Evolutionary conservation across 345 rosid species (phyloP).

Genomic region (Eucalyptus fibrosa): DNA sequence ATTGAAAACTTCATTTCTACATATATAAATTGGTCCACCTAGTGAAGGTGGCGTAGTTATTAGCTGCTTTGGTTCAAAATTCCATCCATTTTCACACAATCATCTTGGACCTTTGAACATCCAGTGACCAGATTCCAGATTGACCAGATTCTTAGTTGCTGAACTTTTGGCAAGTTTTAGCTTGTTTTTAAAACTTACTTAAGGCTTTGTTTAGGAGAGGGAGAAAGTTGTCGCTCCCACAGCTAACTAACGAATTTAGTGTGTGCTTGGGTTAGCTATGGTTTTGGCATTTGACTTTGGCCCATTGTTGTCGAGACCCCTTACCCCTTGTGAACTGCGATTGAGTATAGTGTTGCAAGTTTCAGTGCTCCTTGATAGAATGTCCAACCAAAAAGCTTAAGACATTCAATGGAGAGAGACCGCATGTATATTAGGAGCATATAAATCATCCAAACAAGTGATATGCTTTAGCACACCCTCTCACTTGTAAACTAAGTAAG

Average conservation of each 20-base stretch:
- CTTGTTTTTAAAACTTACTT: not conserved
- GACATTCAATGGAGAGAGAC: not conserved
- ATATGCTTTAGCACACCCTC: not conserved
- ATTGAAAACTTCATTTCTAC: not conserved
- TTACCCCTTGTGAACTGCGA: not conserved
- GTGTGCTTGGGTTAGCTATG: not conserved
- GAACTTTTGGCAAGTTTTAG: not conserved
- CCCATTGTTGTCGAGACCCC: not conserved
- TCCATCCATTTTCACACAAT: not conserved
- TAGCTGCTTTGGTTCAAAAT: not conserved
- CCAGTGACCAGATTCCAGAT: not conserved
- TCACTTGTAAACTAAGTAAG: not conserved
- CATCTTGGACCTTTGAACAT: not conserved
- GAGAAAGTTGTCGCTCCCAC: not conserved
- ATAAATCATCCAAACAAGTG: not conserved
- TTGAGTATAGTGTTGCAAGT: not conserved
- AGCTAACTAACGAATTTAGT: not conserved
- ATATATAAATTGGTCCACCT: not conserved
- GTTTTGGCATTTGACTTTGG: not conserved
- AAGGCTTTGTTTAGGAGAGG: not conserved
- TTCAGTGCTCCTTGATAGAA: not conserved
- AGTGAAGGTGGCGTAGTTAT: not conserved
- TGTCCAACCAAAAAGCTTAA: not conserved
- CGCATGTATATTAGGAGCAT: not conserved
- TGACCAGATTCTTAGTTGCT: not conserved